Base-by-base conservation (phyloP, 495 filamentous ascomycete species). In the Aspergillus wentii region DNA sequence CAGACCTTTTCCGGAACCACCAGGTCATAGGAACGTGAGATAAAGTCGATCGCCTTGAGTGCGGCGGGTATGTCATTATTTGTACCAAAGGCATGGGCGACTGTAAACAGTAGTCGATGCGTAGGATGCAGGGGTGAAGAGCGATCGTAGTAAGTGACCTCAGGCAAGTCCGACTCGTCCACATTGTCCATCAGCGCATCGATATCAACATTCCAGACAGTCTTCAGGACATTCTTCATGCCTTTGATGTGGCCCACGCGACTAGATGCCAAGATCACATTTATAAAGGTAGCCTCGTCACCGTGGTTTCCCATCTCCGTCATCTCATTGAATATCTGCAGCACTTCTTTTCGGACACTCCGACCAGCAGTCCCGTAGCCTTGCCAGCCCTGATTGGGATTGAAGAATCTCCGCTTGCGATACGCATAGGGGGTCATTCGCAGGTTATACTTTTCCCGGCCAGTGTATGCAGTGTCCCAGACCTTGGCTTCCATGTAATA, bases 131-230 rank as follows among this genome's bases (percentile, higher is more conserved):
- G 49, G 8, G 76, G 68, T 3, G 79, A 81, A 30, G 62, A 60
- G 8, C 41, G 46, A 3, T 61, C 44, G 29, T 67, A 71, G 6
- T 55, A 34, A 3, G 43, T 61, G 3, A 51, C 49, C 1, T 54
- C 49, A 7, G 52, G 43, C n/a, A 61, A 4, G 16, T 49, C 37
- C 1, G 60, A 54, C 30, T 50, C 22, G 40, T 55, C 48, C 9
- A 31, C 35, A 27, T 53, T 40, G 11, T 20, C 25, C 17, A 62
- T 21, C 8, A 79, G 31, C 3, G 52, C 50, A 31, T 70, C 51
- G 4, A 80, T 59, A 44, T 85, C 68, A 16, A 86, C 51, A 19
- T 72, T 68, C 80, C 82, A 86, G 4, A 72, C 64, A 4, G 64
- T 62, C 23, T 58, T 56, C 20, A 86, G 52, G 17, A 79, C 58